Conservation (phyloP, 306 rosid species). For the Trichosanthes cucumerina region DNA sequence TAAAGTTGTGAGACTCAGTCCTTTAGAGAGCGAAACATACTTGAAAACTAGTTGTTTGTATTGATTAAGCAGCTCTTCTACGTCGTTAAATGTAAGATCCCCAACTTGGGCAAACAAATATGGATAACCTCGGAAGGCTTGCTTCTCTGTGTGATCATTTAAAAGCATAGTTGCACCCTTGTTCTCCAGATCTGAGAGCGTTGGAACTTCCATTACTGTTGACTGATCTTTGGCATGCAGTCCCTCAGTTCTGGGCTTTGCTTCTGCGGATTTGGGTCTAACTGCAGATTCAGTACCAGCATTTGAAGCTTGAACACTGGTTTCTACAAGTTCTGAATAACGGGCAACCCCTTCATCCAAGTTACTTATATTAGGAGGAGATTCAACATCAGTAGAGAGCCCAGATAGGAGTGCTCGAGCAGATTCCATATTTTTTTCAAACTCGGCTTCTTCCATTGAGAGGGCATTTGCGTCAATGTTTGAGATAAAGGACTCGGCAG, state of each 20-base stretch:
- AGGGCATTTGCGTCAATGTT: conserved; percentile 84
- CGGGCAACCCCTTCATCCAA: conserved; percentile 28
- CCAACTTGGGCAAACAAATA: conserved; percentile 66
- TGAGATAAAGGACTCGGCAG: conserved; percentile 86
- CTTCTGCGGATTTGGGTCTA: conserved; percentile 29
- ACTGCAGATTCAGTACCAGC: conserved; percentile 25
- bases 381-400: conserved; percentile 46
- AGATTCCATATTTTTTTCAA: conserved; percentile 76
- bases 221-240: conserved; percentile 27
- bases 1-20: conserved; percentile 42
- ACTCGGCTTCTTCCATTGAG: conserved; percentile 87
- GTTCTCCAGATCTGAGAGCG: conserved; percentile 84
- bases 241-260: conserved; percentile 32
- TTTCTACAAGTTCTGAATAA: conserved; percentile 23
- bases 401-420: conserved; percentile 85
- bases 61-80: conserved; percentile 68
- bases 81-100: conserved; percentile 63
- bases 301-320: conserved; percentile 29
- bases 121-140: conserved; percentile 61
- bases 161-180: conserved; percentile 68
- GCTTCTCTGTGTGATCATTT: conserved; percentile 56
- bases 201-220: conserved; percentile 42
- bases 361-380: conserved; percentile 35
- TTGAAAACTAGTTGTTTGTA: conserved; percentile 82
- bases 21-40: conserved; percentile 73